A percentile compares a stretch with the other conserved stretches of the same genome.
These are phyloP conservation scores for Phytophthora rubi DNA, from an alignment of 352 stramenopile genomes.

Conservation along the genomic window DNA sequence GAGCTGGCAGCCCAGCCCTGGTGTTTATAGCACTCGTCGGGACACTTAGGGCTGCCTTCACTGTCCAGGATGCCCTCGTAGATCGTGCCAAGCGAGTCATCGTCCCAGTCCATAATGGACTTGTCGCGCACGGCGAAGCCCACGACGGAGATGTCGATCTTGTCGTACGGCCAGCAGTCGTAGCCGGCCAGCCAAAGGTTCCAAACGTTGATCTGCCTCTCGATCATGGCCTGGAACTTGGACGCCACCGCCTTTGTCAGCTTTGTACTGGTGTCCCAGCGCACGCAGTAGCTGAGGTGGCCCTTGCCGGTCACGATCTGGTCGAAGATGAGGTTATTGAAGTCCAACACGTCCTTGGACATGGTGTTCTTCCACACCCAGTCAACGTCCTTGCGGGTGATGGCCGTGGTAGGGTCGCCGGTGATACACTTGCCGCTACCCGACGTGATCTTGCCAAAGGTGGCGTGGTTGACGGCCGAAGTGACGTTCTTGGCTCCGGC, in stretches of 20 bases:
- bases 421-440: conserved; percentile 4
- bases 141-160: not conserved
- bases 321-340: not conserved
- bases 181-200: not conserved
- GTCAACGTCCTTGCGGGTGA: conserved; percentile 5
- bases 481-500: not conserved
- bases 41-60: not conserved
- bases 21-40: not conserved
- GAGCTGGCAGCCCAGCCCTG: not conserved
- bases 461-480: not conserved
- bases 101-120: not conserved
- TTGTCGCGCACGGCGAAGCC: not conserved
- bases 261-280: not conserved
- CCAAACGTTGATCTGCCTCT: not conserved
- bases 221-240: not conserved
- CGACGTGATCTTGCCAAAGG: conserved; percentile 16
- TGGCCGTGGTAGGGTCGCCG: conserved; percentile 9
- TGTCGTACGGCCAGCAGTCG: conserved; percentile 1
- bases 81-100: not conserved
- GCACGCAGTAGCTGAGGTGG: not conserved
- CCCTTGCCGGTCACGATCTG: not conserved
- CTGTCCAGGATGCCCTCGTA: not conserved
- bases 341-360: conserved; percentile 7
- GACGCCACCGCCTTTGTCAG: not conserved
- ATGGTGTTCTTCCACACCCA: conserved; percentile 29